These are phyloP conservation scores for Hypoxylon sp. DNA, from an alignment of 2,329 filamentous ascomycete genomes.

Conservation along the genomic window DNA sequence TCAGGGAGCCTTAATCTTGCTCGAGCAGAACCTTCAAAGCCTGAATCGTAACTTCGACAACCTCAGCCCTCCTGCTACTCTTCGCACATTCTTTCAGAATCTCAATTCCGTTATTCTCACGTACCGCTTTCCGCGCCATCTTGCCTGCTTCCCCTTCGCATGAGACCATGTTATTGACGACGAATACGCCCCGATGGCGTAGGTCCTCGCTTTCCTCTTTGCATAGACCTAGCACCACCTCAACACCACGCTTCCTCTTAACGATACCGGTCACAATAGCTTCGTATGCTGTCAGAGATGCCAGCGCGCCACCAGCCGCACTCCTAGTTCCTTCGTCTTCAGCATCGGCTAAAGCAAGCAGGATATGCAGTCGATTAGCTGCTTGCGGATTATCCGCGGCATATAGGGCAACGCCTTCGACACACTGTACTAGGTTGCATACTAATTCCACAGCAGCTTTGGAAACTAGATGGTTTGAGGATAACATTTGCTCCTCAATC, in stretches of 20 bases:
- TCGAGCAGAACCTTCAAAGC: slow-evolving; percentile 78
- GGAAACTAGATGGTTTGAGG: slow-evolving; percentile 80
- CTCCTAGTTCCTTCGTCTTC: slow-evolving; percentile 84
- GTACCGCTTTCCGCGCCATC: slow-evolving; percentile 72
- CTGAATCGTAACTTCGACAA: slow-evolving; percentile 79
- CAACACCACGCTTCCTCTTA: slow-evolving; percentile 78
- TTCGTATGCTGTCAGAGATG: slow-evolving; percentile 85
- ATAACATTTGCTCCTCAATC: slow-evolving; percentile 87
- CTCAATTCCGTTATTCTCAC: slow-evolving; percentile 74
- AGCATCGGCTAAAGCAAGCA: slow-evolving; percentile 89
- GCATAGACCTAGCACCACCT: slow-evolving; percentile 86
- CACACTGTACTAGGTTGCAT: slow-evolving; percentile 86
- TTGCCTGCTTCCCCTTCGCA: slow-evolving; percentile 76
- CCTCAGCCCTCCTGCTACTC: slow-evolving; percentile 76
- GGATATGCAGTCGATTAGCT: slow-evolving; percentile 81
- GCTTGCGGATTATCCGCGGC: slow-evolving; percentile 77
- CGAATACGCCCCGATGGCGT: slow-evolving; percentile 80
- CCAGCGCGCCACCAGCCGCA: slow-evolving; percentile 90
- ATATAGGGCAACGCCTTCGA: slow-evolving; percentile 77
- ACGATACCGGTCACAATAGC: slow-evolving; percentile 80
- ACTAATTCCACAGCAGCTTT: slow-evolving; percentile 90
- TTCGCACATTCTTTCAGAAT: slow-evolving; percentile 78
- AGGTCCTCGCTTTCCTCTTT: slow-evolving; percentile 79
- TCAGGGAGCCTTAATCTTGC: slow-evolving; percentile 42
- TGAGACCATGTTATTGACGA: slow-evolving; percentile 79